Base-by-base conservation (phyloP, 2,329 filamentous ascomycete species). In the Coniella vitis region DNA sequence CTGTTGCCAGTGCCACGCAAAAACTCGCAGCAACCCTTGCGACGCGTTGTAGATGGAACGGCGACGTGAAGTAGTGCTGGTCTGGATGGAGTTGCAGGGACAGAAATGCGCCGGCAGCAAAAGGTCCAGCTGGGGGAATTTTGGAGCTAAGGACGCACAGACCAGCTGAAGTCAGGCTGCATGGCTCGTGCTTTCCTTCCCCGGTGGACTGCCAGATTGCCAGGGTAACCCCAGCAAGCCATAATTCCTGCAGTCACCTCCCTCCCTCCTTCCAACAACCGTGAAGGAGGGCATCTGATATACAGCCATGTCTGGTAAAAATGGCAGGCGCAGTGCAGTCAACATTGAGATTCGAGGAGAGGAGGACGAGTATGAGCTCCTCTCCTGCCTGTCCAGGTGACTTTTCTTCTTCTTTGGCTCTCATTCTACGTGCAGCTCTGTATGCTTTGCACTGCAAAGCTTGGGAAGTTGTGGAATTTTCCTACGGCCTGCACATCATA, bases 121-220 rank as follows among this genome's bases (percentile, higher is more conserved):
- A 49, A 41, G 38, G 38, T 29, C 38, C 38, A 44, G 47, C 38
- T 31, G 45, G 40, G 44, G 44, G 17, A 17, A 25, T 50, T 50
- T 50, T 38, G 38, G 43, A 22, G 38, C 44, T 22, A 46, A 37
- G 21, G 5, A 8, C 3, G 49, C 45, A 51, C 49, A 35, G 49
- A 19, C 45, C 49, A 48, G 4, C 2, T 2, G 7, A n/a, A 14
- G 4, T 31, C 5, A 40, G 38, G 35, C 35, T 47, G 38, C 21
- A 32, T 41, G 38, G 38, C 29, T 21, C 9, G 25, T 37, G 41
- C 16, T 38, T 4, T 13, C n/a, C n/a, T 12, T 7, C 35, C 34
- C 40, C 17, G 38, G 29, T 16, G 21, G n/a, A 29, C 38, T 16
- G 4, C n/a, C 35, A 16, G 17, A 12, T 8, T 16, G 16, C 35